phyloP scores from a whole-genome alignment of 129 eudicot genomes.

The Lactuca sativa region DNA sequence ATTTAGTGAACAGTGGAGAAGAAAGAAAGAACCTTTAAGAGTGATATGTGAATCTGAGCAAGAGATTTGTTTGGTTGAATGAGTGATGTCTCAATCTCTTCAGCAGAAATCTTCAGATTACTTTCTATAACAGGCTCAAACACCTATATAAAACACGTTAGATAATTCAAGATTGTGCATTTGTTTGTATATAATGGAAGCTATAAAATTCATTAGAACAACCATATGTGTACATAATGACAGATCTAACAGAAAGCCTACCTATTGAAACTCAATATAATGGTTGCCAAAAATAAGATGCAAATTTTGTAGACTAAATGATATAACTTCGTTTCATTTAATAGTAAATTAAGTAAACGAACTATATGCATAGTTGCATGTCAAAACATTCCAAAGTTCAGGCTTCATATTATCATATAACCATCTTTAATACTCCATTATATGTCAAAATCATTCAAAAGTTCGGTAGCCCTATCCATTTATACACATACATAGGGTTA shows the following conservation, averaged over 20 bases:
- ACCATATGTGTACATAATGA: not conserved
- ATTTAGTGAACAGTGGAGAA: not conserved
- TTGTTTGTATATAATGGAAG: not conserved
- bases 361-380: conserved; percentile 3
- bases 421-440: conserved; percentile 3
- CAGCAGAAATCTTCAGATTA: conserved; percentile 69
- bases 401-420: not conserved
- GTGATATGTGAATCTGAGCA: conserved; percentile 60
- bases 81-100: conserved; percentile 71
- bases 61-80: conserved; percentile 58
- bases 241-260: not conserved
- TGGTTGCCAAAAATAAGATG: conserved; percentile 13
- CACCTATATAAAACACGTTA: conserved; percentile 44
- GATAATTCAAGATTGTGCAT: not conserved
- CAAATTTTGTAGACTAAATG: not conserved
- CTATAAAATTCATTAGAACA: conserved; percentile 13
- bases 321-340: not conserved
- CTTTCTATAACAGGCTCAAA: conserved; percentile 66
- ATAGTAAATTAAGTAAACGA: conserved; percentile 6
- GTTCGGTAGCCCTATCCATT: not conserved
- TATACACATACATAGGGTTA: not conserved
- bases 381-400: conserved; percentile 8
- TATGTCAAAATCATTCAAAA: not conserved
- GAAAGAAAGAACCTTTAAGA: conserved; percentile 63
- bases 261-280: conserved; percentile 5